These are phyloP conservation scores for Sabuloglossum arenarium DNA, from an alignment of 495 filamentous ascomycete species.

Conservation along the genomic window DNA sequence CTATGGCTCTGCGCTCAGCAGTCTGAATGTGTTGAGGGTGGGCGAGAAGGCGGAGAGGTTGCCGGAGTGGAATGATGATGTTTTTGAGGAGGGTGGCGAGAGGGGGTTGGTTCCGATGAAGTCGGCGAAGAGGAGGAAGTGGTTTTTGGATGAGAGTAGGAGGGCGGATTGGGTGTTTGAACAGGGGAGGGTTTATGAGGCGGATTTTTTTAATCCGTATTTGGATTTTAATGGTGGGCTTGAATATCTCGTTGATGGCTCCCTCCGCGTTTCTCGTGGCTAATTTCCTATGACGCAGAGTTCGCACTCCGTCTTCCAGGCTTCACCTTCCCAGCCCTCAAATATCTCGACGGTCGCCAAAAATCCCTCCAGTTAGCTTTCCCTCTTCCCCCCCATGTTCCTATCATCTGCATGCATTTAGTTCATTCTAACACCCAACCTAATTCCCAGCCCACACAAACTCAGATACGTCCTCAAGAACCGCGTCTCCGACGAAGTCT, in stretches of 20 bases:
- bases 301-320: conserved; percentile 68
- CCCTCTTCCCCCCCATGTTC: conserved; percentile 17
- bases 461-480: conserved; percentile 81
- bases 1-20: conserved; percentile 54
- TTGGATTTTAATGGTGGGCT: conserved; percentile 53
- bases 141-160: conserved; percentile 32
- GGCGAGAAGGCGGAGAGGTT: conserved; percentile 24
- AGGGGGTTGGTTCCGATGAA: conserved; percentile 28
- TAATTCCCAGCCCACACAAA: conserved; percentile 32
- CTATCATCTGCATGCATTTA: conserved; percentile 12
- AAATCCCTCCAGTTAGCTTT: conserved; percentile 28
- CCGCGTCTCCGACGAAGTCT: conserved; percentile 39
- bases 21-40: conserved; percentile 49
- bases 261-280: background rate
- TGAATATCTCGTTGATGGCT: background rate
- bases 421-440: background rate
- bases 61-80: conserved; percentile 18
- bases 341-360: conserved; percentile 50
- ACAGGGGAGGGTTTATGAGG: conserved; percentile 37
- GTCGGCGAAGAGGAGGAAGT: conserved; percentile 35
- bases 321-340: conserved; percentile 50
- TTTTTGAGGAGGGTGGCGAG: conserved; percentile 49
- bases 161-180: conserved; percentile 34
- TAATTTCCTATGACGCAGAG: conserved; percentile 17
- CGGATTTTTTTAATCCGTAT: conserved; percentile 88